These are phyloP conservation scores for Colletotrichum sp. DNA, from an alignment of 2,329 filamentous ascomycete species.

Conservation along the genomic window DNA sequence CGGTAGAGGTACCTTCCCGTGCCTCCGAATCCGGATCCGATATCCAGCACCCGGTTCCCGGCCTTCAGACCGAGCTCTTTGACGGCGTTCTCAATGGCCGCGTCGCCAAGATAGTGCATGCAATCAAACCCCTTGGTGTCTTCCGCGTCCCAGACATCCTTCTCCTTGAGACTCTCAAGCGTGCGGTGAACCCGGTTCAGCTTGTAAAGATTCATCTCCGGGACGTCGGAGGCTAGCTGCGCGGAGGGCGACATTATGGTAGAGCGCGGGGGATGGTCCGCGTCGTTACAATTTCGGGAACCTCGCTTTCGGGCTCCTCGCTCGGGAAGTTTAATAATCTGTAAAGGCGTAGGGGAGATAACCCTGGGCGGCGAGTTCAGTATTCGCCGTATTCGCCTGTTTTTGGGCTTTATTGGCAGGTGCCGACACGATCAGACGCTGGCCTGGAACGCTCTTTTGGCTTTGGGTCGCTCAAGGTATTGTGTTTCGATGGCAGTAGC, in stretches of 20 bases:
- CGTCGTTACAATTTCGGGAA: background rate
- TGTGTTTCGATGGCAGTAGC: background rate
- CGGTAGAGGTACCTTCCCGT: constrained; percentile 25
- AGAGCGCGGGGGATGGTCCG: background rate
- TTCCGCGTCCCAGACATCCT: constrained; percentile 19
- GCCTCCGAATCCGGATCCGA: constrained; percentile 26
- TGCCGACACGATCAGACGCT: background rate
- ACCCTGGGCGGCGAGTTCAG: background rate
- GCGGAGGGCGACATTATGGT: background rate
- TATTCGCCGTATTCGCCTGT: background rate
- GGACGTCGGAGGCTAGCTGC: constrained; percentile 2
- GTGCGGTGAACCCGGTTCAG: constrained; percentile 8
- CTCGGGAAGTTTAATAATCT: background rate
- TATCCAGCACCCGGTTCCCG: constrained; percentile 20
- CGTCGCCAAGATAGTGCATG: constrained; percentile 27
- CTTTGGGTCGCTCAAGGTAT: background rate
- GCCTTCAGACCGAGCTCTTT: constrained; percentile 11
- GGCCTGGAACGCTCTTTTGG: background rate
- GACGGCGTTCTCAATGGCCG: constrained; percentile 22
- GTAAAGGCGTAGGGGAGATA: background rate
- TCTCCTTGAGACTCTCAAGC: constrained; percentile 5
- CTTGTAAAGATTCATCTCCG: constrained; percentile 19
- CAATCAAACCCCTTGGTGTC: constrained; percentile 26
- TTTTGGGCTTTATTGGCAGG: background rate
- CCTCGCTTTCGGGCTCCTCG: background rate